Conservation (phyloP, 768 basidiomycete genomes). For the Tulasnella sp. region DNA sequence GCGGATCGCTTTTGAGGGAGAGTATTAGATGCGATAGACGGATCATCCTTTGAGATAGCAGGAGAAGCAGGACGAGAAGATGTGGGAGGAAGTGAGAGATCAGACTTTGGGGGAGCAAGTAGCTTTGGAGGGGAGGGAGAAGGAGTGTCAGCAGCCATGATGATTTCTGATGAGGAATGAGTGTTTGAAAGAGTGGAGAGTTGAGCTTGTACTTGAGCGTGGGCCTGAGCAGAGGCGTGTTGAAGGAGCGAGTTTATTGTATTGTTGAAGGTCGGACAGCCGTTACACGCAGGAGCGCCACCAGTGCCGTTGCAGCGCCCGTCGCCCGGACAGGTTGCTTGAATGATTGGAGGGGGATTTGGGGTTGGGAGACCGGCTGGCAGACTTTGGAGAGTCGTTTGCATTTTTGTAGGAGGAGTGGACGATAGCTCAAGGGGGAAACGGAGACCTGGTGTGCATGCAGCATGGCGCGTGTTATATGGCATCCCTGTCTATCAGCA, state of each 20-base stretch:
- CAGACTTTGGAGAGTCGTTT: too few species aligned
- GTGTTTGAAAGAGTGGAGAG: conserved; percentile 10
- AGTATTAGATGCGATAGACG: too few species aligned
- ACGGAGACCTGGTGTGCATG: too few species aligned
- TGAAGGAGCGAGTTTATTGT: conserved; percentile 34
- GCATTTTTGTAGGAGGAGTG: too few species aligned
- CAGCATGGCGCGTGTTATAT: too few species aligned
- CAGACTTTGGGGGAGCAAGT: neutral
- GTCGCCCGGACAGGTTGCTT: conserved; percentile 85
- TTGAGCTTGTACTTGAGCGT: conserved; percentile 17
- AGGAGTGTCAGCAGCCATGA: conserved; percentile 18
- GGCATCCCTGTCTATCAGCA: too few species aligned
- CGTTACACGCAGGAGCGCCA: conserved; percentile 81
- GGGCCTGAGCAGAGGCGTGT: conserved; percentile 33
- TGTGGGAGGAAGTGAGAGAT: conserved; percentile 18
- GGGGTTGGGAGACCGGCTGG: too few species aligned
- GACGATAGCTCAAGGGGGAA: too few species aligned
- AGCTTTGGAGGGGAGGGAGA: conserved; percentile 10
- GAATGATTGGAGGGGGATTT: too few species aligned
- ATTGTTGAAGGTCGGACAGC: conserved; percentile 97
- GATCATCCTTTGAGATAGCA: conserved; percentile 4
- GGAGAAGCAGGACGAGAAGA: conserved; percentile 8
- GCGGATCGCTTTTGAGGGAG: conserved; percentile 12
- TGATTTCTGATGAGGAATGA: neutral
- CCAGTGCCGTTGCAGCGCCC: conserved; percentile 97